Base-by-base conservation (phyloP, 306 rosid species). In the Argentina anserina region DNA sequence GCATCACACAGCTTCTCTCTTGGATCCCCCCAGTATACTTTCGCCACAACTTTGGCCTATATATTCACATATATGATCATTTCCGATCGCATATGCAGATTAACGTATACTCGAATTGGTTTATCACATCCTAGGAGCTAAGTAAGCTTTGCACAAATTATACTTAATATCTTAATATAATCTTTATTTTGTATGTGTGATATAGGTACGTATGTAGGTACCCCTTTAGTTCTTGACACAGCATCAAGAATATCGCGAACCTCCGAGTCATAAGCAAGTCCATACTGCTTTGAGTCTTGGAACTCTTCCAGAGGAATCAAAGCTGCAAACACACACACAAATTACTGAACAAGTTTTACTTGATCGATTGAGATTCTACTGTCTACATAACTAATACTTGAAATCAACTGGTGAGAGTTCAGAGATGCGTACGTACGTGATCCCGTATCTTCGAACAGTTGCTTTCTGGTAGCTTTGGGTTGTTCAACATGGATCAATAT, bases 1-100 rank as follows among this genome's bases (percentile, higher is more conserved):
- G 92, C 90, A 59, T 37, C 69, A 68, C 90, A 85, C 58, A 90
- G 29, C 80, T 90, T 90, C 71, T 87, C 90, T 75, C 89, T 85
- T 76, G 96, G 93, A 82, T 89, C 92, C 11, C 97, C 95, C 97
- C 96, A 89, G 7, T 91, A 91, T 10, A 91, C 91, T 78, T 91
- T 91, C 17, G 91, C 96, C 74, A 83, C 73, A 61, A 72, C 96
- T 77, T 79, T 89, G 4, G 76, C 93, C 93, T 87, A 76, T 26
- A 2, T 56, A 36, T 46, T 11, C 18, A 31, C 26, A 45, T n/a
- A n/a, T n/a, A 45, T 5, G 14, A 9, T 9, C 15, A 45, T 45
- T 20, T 7, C 50, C 13, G 5, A 45, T 14, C 11, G 3, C 46
- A 42, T 45, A 47, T 17, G 21, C 6, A 17, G 17, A 5, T 47